phyloP scores from a whole-genome alignment of 805 yeast species.

The Cyberlindnera saturnus region DNA sequence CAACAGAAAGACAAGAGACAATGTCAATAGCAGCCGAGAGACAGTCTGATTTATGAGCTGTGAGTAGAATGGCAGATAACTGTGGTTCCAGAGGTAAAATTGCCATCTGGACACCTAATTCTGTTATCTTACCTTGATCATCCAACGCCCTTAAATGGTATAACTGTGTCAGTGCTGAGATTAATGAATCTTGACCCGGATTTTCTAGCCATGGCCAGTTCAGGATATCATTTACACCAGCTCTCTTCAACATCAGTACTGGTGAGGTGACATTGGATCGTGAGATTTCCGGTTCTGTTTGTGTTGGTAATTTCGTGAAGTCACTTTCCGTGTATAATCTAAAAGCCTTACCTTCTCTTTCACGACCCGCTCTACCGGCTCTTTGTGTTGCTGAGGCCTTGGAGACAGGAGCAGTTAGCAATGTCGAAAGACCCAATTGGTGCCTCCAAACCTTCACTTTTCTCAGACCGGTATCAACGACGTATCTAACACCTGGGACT shows the following conservation, averaged over 20 bases:
- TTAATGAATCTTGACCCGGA: conserved; percentile 74
- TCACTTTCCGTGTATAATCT: conserved; percentile 75
- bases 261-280: conserved; percentile 85
- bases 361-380: conserved; percentile 99
- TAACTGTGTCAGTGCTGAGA: conserved; percentile 72
- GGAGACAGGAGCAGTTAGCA: conserved; percentile 87
- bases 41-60: conserved; percentile 50
- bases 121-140: conserved; percentile 69
- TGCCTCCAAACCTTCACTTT: conserved; percentile 96
- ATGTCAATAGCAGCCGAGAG: conserved; percentile 74
- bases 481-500: conserved; percentile 89
- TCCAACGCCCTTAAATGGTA: conserved; percentile 76
- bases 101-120: conserved; percentile 80
- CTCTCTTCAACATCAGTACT: conserved; percentile 71
- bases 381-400: conserved; percentile 93
- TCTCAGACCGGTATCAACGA: conserved; percentile 86
- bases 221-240: conserved; percentile 77
- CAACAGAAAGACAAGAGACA: conserved; percentile 89
- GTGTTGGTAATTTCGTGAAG: conserved; percentile 55
- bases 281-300: conserved; percentile 90
- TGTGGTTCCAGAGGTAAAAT: conserved; percentile 90
- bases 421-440: conserved; percentile 84
- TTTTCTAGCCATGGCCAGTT: conserved; percentile 91
- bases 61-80: conserved; percentile 74
- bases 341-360: conserved; percentile 83